Base-by-base conservation (phyloP, 345 rosid species). In the Brassica carinata region DNA sequence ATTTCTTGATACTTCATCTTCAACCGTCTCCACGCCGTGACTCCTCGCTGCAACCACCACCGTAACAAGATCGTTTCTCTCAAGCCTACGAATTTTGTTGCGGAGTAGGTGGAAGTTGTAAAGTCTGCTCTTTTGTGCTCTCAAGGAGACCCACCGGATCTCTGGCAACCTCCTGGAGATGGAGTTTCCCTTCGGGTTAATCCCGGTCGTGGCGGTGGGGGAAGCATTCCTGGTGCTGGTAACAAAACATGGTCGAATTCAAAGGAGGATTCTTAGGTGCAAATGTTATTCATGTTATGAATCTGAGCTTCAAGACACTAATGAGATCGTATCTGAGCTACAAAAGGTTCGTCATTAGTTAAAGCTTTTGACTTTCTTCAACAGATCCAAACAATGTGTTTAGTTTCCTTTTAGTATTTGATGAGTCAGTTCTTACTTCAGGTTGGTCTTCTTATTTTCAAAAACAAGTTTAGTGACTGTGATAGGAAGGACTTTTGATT, bases 81-180 rank as follows among this genome's bases (percentile, higher is more conserved):
- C 26, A 23, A 23, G 26, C 26, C 26, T 23, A 23, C 26, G 26
- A 23, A 23, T 23, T 23, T 23, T 23, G 26, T 23, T 23, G 26
- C 26, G 26, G 26, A 23, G 26, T 23, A 23, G 26, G 26, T 23
- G 26, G 26, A 23, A 23, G 26, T 0, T 23, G 26, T 23, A 23
- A 23, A 23, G 26, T 23, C 26, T 23, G 26, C 26, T 23, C 26
- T 23, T 23, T 23, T 76, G 79, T 85, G 87, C 81, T 87, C 90
- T 0, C 77, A 82, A 77, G 99, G 99, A 58, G 97, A 94, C 59
- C 98, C 99, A 8, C 99, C 99, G 5, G 98, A 96, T 95, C 90
- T 92, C 9, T 94, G 98, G 99, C 97, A 94, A 85, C 97, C 99
- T 64, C 98, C 98, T 0, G 98, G 94, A 4, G 94, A 90, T 71